Evolutionary conservation across 768 basidiomycete genomes (phyloP), one percentile per base, ranked within the genome.

Genomic region (Russula vinacea): DNA sequence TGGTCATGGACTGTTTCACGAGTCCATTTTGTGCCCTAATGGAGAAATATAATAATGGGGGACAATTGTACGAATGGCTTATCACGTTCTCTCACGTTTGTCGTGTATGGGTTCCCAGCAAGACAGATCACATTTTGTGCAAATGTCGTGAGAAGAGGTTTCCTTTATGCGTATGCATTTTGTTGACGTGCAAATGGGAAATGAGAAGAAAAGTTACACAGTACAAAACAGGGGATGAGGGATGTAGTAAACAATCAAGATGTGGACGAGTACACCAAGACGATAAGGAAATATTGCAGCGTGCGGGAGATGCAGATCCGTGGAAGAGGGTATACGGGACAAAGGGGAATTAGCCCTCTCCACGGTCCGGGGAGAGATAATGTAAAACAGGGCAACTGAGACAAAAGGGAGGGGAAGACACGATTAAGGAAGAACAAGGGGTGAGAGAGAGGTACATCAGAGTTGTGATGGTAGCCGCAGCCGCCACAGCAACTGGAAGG

Each of bases 201-300:
- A 55, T 54, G 40, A 33, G 29, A 16, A 40, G 37, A 16, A 58
- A 32, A 33, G 19, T 16, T 61, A 65, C 64, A 65, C 32, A 61
- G 55, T 65, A 57, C 53, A 65, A 42, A 56, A 56, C 17, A 33
- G 59, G 42, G 24, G 14, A 39, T 64, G 64, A 65, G 22, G 54
- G 50, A 60, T 65, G 64, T 60, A 52, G 54, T 37, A 52, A 61
- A 65, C 47, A 65, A 65, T 40, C 56, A 54, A 56, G 42, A 44
- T 60, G 50, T 52, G 55, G 39, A 19, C 32, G 19, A 61, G 59
- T 65, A 65, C 64, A 65, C 59, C 39, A 60, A 56, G 45, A 54
- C 40, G 64, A 60, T 60, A 57, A 33, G 58, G 45, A 60, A 33
- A 50, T 56, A 65, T 47, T 65, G 64, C 58, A 50, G 49, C 49